phyloP scores from a whole-genome alignment of 2,329 filamentous ascomycete genomes.

The Cryphonectria nitschkei region DNA sequence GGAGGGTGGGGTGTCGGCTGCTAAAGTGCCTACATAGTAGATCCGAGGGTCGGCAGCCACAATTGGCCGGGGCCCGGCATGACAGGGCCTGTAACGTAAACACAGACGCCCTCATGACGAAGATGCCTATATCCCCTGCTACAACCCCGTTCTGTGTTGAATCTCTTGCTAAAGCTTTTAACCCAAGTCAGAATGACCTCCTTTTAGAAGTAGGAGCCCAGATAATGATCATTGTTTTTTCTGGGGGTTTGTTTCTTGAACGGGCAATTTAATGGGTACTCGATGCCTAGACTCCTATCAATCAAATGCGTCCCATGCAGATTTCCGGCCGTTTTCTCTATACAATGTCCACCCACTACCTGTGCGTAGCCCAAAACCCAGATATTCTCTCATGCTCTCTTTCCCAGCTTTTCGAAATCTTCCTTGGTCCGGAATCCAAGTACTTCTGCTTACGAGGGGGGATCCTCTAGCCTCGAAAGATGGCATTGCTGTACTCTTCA shows the following conservation, averaged over 20 bases:
- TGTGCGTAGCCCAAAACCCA: background rate
- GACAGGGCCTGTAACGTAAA: background rate
- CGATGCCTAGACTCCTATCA: background rate
- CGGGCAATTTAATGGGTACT: background rate
- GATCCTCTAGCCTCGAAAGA: background rate
- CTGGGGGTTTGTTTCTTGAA: background rate
- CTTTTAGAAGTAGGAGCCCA: background rate
- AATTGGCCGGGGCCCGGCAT: background rate
- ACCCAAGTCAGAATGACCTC: background rate
- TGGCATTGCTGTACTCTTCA: background rate
- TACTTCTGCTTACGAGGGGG: background rate
- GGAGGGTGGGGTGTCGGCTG: slow-evolving; percentile 13
- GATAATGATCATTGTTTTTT: background rate
- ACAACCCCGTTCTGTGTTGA: background rate
- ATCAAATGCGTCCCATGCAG: background rate
- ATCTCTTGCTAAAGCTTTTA: background rate
- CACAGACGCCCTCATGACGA: background rate
- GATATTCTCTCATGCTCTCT: background rate
- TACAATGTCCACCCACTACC: background rate
- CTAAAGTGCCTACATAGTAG: background rate
- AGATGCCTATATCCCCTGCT: background rate
- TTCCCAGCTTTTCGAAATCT: background rate
- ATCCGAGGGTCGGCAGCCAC: background rate
- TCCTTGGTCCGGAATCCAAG: background rate
- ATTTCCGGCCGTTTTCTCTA: background rate